These are phyloP conservation scores for Blastomyces emzantsi DNA, from an alignment of 2,329 filamentous ascomycete species.

Conservation along the genomic window DNA sequence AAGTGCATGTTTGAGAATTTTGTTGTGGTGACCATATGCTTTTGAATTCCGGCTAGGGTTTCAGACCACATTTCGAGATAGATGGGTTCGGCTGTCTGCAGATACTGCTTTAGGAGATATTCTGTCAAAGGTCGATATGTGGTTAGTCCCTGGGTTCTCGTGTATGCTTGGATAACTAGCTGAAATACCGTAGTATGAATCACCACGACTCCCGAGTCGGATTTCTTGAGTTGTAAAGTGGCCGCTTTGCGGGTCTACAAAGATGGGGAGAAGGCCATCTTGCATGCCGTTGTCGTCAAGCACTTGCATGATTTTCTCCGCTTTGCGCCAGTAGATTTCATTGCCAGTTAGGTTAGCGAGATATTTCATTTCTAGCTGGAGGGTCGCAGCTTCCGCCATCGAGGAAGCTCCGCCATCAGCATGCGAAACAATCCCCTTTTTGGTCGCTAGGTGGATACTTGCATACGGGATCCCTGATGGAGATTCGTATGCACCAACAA, in stretches of 20 bases:
- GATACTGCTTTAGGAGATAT: conserved; percentile 96
- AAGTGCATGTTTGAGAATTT: conserved; percentile 73
- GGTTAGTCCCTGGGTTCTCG: not conserved
- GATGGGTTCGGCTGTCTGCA: conserved; percentile 82
- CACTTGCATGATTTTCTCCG: conserved; percentile 83
- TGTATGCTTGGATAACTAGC: not conserved
- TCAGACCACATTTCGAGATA: conserved; percentile 94
- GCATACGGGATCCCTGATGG: conserved; percentile 79
- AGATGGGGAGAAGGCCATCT: conserved; percentile 87
- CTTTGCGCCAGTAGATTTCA: conserved; percentile 82
- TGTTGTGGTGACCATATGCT: conserved; percentile 86
- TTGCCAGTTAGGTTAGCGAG: conserved; percentile 91
- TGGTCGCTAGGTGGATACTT: conserved; percentile 76
- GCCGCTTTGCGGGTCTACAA: conserved; percentile 69
- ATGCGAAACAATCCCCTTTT: conserved; percentile 69
- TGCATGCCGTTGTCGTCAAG: conserved; percentile 71
- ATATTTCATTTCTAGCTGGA: conserved; percentile 97
- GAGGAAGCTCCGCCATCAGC: conserved; percentile 80
- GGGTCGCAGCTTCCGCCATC: conserved; percentile 81
- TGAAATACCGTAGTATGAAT: conserved; percentile 72
- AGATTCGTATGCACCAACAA: conserved; percentile 82
- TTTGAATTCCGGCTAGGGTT: conserved; percentile 72
- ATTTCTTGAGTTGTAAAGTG: conserved; percentile 78
- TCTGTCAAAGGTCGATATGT: conserved; percentile 39
- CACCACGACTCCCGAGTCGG: conserved; percentile 85